phyloP scores from a whole-genome alignment of 148 eudicot species.

The Persicaria tinctoria region DNA sequence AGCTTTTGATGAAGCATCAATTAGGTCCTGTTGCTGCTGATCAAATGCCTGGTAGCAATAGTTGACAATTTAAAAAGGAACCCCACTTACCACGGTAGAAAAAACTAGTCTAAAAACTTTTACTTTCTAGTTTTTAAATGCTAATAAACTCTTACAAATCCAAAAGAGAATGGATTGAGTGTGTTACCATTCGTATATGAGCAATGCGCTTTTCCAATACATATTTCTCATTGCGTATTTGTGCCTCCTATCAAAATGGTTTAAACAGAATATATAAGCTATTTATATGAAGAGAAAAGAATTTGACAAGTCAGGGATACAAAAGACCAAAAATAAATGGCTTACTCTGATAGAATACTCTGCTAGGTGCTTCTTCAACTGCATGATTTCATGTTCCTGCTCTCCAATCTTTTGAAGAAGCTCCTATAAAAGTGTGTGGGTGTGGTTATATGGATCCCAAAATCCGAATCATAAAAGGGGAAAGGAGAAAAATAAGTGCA shows the following conservation, averaged over 20 bases:
- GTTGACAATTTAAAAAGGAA: too few species aligned
- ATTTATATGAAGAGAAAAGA: background rate
- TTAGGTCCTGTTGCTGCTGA: too few species aligned
- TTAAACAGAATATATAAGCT: slow-evolving; percentile 1
- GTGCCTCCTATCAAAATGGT: slow-evolving; percentile 56
- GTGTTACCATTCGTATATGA: slow-evolving; percentile 80
- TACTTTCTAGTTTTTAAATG: background rate
- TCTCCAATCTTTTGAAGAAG: slow-evolving; percentile 53
- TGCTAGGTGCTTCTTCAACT: slow-evolving; percentile 57
- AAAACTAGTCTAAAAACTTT: too few species aligned
- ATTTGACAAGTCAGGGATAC: background rate
- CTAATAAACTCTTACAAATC: background rate
- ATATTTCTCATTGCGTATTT: slow-evolving; percentile 67
- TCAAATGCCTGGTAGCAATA: too few species aligned
- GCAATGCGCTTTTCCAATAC: slow-evolving; percentile 88
- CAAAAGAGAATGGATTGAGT: background rate
- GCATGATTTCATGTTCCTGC: slow-evolving; percentile 65
- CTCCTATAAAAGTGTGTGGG: slow-evolving; percentile 23
- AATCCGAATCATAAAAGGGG: background rate
- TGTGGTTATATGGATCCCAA: background rate
- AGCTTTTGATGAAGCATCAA: too few species aligned
- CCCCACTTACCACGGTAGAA: too few species aligned
- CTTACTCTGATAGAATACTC: slow-evolving; percentile 72
- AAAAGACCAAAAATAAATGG: background rate
- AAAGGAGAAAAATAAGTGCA: background rate